Evolutionary conservation across 164 flowering plant species (phyloP).

Genomic region (Chimonanthus praecox): DNA sequence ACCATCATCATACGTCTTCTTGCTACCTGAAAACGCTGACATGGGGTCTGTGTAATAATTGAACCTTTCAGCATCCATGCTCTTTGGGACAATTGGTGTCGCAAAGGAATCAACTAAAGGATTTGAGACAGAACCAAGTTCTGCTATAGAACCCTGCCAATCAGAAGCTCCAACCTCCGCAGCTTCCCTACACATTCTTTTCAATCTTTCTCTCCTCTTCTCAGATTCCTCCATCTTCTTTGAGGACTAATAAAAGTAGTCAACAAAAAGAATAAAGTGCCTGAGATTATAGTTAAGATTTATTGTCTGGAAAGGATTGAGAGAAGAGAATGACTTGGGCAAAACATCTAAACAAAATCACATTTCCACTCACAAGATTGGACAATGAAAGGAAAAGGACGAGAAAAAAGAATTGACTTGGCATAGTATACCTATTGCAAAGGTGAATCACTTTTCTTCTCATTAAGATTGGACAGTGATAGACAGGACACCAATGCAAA

Average conservation of each 20-base stretch:
- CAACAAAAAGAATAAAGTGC: no score
- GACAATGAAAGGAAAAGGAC: no score
- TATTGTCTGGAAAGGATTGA: no score
- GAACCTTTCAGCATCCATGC: constrained; percentile 5
- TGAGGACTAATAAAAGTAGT: not conserved
- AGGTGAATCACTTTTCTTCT: no score
- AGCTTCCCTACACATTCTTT: constrained; percentile 69
- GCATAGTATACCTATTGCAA: no score
- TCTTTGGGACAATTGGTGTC: constrained; percentile 1
- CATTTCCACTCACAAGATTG: no score
- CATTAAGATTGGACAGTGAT: no score
- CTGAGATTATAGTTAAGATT: no score
- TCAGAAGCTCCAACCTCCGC: constrained; percentile 27
- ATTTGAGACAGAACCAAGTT: constrained; percentile 37
- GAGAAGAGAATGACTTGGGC: no score
- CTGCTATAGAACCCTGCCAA: constrained; percentile 6
- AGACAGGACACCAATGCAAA: no score
- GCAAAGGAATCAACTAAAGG: constrained; percentile 44
- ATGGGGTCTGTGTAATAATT: constrained; percentile 41
- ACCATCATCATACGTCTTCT: constrained; percentile 17
- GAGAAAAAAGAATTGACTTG: no score
- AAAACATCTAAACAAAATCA: no score
- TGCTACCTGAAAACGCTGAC: constrained; percentile 57
- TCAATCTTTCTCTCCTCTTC: constrained; percentile 69
- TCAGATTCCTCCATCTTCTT: constrained; percentile 30